phyloP scores from a whole-genome alignment of 176 grass and related monocot genomes.

The Phoenix roebelenii region DNA sequence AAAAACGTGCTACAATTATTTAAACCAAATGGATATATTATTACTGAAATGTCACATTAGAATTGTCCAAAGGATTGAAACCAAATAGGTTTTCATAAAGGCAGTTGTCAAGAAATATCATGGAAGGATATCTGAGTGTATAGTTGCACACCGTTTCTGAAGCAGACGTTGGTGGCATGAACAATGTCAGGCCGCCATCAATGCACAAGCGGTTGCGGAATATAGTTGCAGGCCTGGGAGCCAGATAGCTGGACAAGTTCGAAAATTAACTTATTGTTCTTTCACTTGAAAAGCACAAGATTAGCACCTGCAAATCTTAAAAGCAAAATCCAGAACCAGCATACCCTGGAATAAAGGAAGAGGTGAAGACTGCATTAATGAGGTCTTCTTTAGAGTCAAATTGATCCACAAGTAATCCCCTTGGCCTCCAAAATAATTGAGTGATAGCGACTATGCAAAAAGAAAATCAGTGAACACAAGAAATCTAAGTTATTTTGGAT shows the following conservation, averaged over 20 bases:
- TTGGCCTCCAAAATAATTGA: conserved; percentile 77
- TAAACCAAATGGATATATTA: too few relatives aligned
- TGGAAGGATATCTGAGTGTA: neutral
- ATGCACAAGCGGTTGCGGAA: conserved; percentile 83
- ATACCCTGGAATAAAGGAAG: conserved; percentile 98
- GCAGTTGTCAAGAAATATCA: too few relatives aligned
- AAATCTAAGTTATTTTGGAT: neutral
- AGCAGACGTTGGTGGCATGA: conserved; percentile 98
- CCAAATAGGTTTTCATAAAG: too few relatives aligned
- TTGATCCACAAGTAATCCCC: conserved; percentile 77
- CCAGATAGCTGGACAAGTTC: conserved; percentile 53
- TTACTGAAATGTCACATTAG: neutral
- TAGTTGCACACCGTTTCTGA: conserved; percentile 44
- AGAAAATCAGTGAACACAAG: conserved; percentile 14
- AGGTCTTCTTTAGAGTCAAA: conserved; percentile 96
- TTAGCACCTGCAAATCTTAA: neutral
- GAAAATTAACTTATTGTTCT: conserved; percentile 2
- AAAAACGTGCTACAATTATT: too few relatives aligned
- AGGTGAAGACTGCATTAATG: conserved; percentile 80
- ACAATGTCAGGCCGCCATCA: conserved; percentile 88
- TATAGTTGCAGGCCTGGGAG: conserved; percentile 60
- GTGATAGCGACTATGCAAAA: conserved; percentile 70
- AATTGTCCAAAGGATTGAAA: neutral
- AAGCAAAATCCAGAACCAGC: conserved; percentile 2
- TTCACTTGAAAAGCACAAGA: conserved; percentile 7